Conservation (phyloP, 495 filamentous ascomycete species). For the Trichoderma orchidacearum region DNA sequence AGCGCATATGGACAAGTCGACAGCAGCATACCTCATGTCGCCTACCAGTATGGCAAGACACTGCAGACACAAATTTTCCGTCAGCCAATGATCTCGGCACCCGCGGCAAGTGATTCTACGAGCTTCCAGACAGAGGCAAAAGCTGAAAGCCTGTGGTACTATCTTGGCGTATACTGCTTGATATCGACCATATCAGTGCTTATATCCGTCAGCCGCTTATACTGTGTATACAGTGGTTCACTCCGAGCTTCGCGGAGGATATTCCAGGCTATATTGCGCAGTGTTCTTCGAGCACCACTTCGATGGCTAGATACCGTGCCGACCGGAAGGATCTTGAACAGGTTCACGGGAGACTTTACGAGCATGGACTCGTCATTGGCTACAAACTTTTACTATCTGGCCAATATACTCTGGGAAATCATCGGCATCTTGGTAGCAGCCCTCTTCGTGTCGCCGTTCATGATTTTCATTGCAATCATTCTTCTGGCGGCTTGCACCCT, state of each 20-base stretch:
- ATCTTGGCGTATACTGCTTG: not conserved
- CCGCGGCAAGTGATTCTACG: not conserved
- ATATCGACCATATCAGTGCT: not conserved
- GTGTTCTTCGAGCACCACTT: conserved; percentile 55
- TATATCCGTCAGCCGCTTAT: not conserved
- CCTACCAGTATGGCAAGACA: not conserved
- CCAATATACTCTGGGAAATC: conserved; percentile 36
- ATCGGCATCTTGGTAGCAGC: conserved; percentile 46
- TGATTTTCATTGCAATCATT: conserved; percentile 40
- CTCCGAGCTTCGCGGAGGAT: conserved; percentile 49
- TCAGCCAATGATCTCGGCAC: not conserved
- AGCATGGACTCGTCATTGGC: conserved; percentile 52
- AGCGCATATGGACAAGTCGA: conserved; percentile 20
- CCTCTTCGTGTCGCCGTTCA: conserved; percentile 46
- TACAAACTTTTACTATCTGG: conserved; percentile 41
- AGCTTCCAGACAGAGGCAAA: not conserved
- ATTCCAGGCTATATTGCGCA: conserved; percentile 48
- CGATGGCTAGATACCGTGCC: conserved; percentile 76
- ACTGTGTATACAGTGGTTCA: not conserved
- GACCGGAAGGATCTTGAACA: conserved; percentile 62
- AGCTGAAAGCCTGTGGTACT: conserved; percentile 8
- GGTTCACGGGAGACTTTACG: conserved; percentile 68
- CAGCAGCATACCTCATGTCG: not conserved
- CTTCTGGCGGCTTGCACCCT: conserved; percentile 41
- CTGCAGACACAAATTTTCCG: not conserved